phyloP scores from a whole-genome alignment of 208 protist species.

The Crithidia brevicula region DNA sequence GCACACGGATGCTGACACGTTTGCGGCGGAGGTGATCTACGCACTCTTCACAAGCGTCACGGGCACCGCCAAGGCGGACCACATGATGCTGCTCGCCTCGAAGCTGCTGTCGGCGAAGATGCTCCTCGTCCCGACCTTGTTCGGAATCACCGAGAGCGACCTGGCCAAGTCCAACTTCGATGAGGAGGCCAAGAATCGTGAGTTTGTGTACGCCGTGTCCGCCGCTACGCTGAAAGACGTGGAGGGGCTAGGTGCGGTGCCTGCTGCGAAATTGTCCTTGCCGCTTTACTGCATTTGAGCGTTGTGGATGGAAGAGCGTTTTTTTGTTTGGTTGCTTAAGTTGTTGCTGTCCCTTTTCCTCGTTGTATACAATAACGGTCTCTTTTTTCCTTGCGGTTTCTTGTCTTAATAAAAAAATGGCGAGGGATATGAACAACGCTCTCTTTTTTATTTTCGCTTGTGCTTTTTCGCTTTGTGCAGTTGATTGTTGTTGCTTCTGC shows the following conservation, averaged over 20 bases:
- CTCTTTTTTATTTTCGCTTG: no score
- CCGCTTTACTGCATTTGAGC: constrained; percentile 52
- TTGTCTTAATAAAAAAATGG: no score
- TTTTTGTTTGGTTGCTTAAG: background rate
- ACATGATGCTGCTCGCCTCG: constrained; percentile 63
- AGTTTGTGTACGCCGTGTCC: constrained; percentile 71
- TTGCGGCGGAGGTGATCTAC: constrained; percentile 60
- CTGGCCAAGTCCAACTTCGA: constrained; percentile 81
- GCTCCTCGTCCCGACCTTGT: constrained; percentile 72
- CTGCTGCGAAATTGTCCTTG: constrained; percentile 60
- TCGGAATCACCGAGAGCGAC: constrained; percentile 84
- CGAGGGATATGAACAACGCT: no score
- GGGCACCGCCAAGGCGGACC: constrained; percentile 60
- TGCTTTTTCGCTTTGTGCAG: no score
- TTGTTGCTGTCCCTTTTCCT: constrained; percentile 5
- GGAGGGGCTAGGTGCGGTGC: constrained; percentile 39
- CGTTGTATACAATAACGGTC: no score
- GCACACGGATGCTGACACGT: background rate
- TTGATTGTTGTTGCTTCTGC: no score
- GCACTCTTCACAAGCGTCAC: constrained; percentile 67
- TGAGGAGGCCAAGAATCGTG: constrained; percentile 48
- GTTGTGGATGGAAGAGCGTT: background rate
- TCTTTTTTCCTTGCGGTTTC: no score
- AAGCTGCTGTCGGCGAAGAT: constrained; percentile 55
- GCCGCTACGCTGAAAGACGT: constrained; percentile 17